phyloP scores from a whole-genome alignment of 176 grass and related monocot species.

The Panicum miliaceum region DNA sequence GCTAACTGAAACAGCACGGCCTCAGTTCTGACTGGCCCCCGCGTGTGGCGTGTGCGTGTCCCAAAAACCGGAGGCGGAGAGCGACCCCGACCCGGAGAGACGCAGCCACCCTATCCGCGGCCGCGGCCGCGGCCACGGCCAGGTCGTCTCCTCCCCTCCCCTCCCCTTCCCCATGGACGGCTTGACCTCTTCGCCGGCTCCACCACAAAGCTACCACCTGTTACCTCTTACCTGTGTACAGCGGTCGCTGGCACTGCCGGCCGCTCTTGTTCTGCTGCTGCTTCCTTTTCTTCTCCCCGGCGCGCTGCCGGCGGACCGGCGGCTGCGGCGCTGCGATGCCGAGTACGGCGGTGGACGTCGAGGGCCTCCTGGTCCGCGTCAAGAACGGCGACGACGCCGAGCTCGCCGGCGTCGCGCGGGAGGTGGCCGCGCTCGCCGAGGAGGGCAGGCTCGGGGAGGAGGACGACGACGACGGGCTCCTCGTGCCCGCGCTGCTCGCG shows the following conservation, averaged over 20 bases:
- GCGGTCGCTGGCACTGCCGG: neutral
- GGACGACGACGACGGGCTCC: conserved; percentile 59
- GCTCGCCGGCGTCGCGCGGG: conserved; percentile 43
- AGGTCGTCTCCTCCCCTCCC: conserved; percentile 33
- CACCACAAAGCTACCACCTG: neutral
- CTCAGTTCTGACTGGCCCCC: neutral
- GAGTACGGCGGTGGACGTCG: conserved; percentile 47
- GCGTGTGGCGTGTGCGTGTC: neutral
- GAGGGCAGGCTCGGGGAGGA: conserved; percentile 54
- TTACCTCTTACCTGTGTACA: neutral
- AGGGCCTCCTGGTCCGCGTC: conserved; percentile 66
- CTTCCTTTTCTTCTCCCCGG: neutral
- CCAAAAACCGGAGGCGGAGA: neutral
- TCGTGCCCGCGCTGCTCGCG: conserved; percentile 54
- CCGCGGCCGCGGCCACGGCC: conserved; percentile 4
- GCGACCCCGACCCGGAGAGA: conserved; percentile 1
- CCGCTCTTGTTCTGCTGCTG: neutral
- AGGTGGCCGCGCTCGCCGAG: conserved; percentile 42
- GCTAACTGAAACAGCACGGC: neutral
- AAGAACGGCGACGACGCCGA: conserved; percentile 54
- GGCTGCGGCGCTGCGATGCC: conserved; percentile 39
- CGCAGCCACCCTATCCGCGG: neutral
- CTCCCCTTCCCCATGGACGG: conserved; percentile 36
- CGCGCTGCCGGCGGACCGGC: neutral
- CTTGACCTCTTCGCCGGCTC: conserved; percentile 48